Percentiles rank a stretch among this genome's conserved stretches.
These are phyloP conservation scores for Ploettnerulaceae sp. DNA, from an alignment of 2,329 filamentous ascomycete genomes.

Conservation along the genomic window DNA sequence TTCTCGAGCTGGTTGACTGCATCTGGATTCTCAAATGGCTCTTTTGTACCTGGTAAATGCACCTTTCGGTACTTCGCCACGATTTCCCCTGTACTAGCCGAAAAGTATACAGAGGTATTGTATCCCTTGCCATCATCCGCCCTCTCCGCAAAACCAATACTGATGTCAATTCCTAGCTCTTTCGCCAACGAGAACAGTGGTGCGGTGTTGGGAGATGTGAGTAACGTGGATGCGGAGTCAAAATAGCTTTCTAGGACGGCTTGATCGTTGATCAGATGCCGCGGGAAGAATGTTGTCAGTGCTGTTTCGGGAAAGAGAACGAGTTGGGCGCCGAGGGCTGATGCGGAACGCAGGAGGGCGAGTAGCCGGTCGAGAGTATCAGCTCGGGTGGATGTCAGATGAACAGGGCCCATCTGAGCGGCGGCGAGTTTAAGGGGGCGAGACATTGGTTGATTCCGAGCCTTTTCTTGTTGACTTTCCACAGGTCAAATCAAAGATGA, in stretches of 20 bases:
- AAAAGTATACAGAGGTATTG: constrained; percentile 50
- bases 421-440: constrained; percentile 45
- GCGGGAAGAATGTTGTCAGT: constrained; percentile 53
- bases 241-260: constrained; percentile 46
- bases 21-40: constrained; percentile 44
- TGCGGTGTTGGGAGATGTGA: constrained; percentile 40
- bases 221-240: constrained; percentile 42
- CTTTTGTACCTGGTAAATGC: constrained; percentile 49
- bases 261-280: constrained; percentile 43
- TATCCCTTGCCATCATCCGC: constrained; percentile 42
- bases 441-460: constrained; percentile 30
- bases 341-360: constrained; percentile 43
- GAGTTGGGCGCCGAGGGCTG: constrained; percentile 41
- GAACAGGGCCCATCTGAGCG: constrained; percentile 48
- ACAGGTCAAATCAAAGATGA: not conserved
- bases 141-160: constrained; percentile 49
- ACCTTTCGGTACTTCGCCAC: constrained; percentile 52
- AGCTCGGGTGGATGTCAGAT: constrained; percentile 38
- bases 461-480: not conserved
- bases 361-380: constrained; percentile 46
- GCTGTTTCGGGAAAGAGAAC: constrained; percentile 52
- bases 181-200: constrained; percentile 46
- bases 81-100: constrained; percentile 38
- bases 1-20: constrained; percentile 52
- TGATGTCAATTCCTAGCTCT: constrained; percentile 46